Evolutionary conservation across 1,139 yeast species (phyloP).

Genomic region (Saccharomyces hybrid): DNA sequence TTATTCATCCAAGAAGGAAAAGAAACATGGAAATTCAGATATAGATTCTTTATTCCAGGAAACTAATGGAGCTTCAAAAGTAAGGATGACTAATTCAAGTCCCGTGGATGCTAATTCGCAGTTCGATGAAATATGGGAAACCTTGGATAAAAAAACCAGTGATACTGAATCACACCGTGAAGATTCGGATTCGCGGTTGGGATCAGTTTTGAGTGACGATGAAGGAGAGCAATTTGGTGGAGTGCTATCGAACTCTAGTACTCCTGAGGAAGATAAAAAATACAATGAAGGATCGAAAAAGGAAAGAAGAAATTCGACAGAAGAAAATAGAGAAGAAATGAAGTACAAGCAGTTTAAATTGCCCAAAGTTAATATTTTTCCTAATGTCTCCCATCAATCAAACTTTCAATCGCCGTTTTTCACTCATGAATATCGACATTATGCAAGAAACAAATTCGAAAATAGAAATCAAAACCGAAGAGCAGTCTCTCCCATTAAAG

Average conservation of each 20-base stretch:
- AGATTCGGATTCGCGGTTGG: neutral
- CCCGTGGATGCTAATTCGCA: neutral
- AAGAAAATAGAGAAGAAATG: neutral
- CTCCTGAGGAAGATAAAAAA: neutral
- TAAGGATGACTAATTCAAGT: neutral
- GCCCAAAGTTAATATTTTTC: neutral
- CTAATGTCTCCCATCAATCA: slow-evolving; percentile 2
- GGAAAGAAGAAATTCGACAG: slow-evolving; percentile 1
- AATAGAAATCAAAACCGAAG: slow-evolving; percentile 13
- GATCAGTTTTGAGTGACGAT: neutral
- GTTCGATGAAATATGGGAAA: neutral
- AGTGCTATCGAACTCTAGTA: neutral
- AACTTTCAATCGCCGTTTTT: slow-evolving; percentile 13
- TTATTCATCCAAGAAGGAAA: slow-evolving; percentile 3
- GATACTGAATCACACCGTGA: neutral
- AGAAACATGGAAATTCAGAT: neutral
- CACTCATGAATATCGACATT: slow-evolving; percentile 16
- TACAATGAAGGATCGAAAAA: neutral
- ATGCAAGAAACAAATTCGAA: slow-evolving; percentile 20
- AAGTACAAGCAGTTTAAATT: slow-evolving; percentile 1
- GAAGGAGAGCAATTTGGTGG: neutral
- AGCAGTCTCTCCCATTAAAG: slow-evolving; percentile 23
- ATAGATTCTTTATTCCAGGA: neutral
- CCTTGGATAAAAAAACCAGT: neutral
- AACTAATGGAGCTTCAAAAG: neutral